Conservation (phyloP, 2,329 filamentous ascomycete genomes). For the Talaromyces sp. region DNA sequence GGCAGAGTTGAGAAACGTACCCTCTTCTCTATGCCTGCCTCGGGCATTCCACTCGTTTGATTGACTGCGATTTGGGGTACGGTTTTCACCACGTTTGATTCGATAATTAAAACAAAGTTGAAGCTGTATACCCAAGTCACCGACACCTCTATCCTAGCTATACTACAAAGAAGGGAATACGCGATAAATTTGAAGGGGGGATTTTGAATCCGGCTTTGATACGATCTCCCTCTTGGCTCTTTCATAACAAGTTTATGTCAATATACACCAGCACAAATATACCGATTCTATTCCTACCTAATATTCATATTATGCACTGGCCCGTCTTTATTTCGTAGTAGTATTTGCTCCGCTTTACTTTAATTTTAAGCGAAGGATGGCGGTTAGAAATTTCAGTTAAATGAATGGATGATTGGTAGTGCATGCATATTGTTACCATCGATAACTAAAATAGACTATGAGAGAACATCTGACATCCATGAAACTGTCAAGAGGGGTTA, state of each 20-base stretch:
- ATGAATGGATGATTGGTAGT: background rate
- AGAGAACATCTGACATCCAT: background rate
- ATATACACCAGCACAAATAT: background rate
- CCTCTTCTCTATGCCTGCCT: too few relatives aligned
- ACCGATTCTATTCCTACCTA: background rate
- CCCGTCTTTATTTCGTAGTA: background rate
- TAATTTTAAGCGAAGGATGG: too few relatives aligned
- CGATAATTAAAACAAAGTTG: too few relatives aligned
- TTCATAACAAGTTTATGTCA: background rate
- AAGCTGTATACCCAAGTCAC: too few relatives aligned
- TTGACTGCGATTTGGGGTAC: too few relatives aligned
- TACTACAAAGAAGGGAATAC: background rate
- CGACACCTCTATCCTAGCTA: background rate
- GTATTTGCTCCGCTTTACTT: background rate
- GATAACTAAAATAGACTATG: background rate
- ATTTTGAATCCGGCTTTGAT: background rate
- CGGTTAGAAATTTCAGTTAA: background rate
- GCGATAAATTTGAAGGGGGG: background rate
- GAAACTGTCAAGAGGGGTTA: background rate
- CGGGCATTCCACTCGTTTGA: too few relatives aligned
- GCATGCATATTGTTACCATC: background rate
- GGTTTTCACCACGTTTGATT: too few relatives aligned
- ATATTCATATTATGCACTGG: too few relatives aligned
- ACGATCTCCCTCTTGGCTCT: background rate
- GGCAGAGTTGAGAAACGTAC: background rate